Evolutionary conservation across 306 rosid species (phyloP).

Genomic region (Sicyos baderoa): DNA sequence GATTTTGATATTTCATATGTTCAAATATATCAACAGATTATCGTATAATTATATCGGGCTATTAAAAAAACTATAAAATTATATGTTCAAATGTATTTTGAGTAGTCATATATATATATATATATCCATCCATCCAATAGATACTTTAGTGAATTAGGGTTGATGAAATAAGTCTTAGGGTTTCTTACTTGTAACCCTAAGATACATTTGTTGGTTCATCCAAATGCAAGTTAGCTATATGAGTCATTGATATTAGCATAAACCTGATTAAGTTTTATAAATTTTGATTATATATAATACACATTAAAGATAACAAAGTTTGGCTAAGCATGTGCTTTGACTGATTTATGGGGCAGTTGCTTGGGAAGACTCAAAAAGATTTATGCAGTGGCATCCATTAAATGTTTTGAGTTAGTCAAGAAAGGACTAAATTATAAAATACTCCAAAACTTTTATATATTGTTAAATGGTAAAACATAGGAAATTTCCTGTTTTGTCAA

Average conservation of each 20-base stretch:
- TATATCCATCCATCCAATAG: no score
- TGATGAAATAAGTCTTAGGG: not conserved
- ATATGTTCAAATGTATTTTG: no score
- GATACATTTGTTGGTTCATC: not conserved
- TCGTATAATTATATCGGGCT: no score
- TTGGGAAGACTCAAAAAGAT: slow-evolving; percentile 9
- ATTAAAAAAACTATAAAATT: no score
- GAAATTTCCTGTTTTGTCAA: slow-evolving; percentile 1
- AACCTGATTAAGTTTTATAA: not conserved
- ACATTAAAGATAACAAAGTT: not conserved
- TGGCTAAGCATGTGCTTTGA: slow-evolving; percentile 6
- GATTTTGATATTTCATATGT: no score
- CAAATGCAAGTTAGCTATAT: no score
- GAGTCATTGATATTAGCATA: not conserved
- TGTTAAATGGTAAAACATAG: slow-evolving; percentile 3
- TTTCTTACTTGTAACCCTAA: not conserved
- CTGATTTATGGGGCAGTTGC: not conserved
- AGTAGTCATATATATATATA: no score
- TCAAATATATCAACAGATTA: no score
- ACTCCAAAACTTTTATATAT: not conserved
- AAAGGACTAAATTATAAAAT: not conserved
- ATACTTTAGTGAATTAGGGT: no score
- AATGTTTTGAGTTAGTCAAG: slow-evolving; percentile 5
- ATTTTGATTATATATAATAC: not conserved
- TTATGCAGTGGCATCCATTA: slow-evolving; percentile 9